phyloP scores from a whole-genome alignment of 495 filamentous ascomycete species.

The Umbilicaria muhlenbergii region DNA sequence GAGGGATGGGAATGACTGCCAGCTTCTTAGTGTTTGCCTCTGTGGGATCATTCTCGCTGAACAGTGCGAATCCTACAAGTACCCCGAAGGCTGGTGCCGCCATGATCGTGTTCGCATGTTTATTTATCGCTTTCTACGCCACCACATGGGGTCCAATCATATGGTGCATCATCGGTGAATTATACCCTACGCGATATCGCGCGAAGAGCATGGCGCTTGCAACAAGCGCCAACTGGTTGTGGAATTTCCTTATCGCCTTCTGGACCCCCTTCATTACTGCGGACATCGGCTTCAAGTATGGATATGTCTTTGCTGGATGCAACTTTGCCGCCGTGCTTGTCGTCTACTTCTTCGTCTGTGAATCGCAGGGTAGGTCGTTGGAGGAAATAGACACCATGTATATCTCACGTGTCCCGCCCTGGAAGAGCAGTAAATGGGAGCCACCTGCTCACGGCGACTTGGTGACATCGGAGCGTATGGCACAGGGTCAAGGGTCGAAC shows the following conservation, averaged over 20 bases:
- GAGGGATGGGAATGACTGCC: conserved; percentile 51
- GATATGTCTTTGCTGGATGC: conserved; percentile 65
- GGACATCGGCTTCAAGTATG: conserved; percentile 58
- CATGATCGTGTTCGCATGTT: conserved; percentile 63
- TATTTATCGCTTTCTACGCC: conserved; percentile 46
- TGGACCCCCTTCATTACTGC: conserved; percentile 63
- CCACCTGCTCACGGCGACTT: conserved; percentile 21
- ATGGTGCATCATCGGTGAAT: conserved; percentile 66
- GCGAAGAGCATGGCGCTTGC: conserved; percentile 61
- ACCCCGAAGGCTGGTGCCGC: conserved; percentile 48
- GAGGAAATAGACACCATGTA: conserved; percentile 86
- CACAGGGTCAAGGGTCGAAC: background rate
- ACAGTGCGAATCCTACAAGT: conserved; percentile 27
- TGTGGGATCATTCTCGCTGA: conserved; percentile 45
- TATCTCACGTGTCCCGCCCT: conserved; percentile 49
- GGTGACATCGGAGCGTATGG: background rate
- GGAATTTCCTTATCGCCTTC: conserved; percentile 80
- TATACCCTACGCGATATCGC: conserved; percentile 66
- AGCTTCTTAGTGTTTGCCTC: conserved; percentile 67
- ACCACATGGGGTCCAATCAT: conserved; percentile 74
- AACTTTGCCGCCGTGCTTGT: conserved; percentile 46
- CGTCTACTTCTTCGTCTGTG: conserved; percentile 68
- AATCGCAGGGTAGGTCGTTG: conserved; percentile 49
- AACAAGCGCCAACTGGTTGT: conserved; percentile 75
- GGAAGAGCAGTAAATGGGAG: conserved; percentile 45